Evolutionary conservation across 345 rosid species (phyloP), one percentile per base, ranked within the genome.

Genomic region (Aethionema arabicum): DNA sequence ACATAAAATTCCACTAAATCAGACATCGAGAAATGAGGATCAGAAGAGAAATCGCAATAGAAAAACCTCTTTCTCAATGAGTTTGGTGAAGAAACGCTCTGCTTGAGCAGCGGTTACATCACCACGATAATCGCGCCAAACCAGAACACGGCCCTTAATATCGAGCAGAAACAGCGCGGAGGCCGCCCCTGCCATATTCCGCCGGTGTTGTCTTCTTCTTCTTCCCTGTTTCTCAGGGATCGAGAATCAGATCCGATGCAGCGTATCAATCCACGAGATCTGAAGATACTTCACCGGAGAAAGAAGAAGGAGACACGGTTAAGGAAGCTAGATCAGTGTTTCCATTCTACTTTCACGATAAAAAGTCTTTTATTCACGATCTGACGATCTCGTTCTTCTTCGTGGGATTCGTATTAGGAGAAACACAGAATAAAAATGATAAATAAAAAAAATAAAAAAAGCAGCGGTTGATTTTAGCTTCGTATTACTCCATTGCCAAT

Each of bases 51-150:
- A 37, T 37, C 35, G 46, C 15, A 35, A 21, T 21, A 39, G 33
- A 35, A 8, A 43, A 45, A 82, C 95, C 91, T 87, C 88, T 79
- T 82, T 87, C 77, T 87, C 95, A 74, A 84, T 81, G 69, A 84
- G 80, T 72, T 84, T 87, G 75, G 90, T 79, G 82, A 87, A 84
- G 85, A 87, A 87, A 58, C 88, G 90, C 66, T 87, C 95, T 33
- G 90, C 95, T 65, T 87, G 88, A 49, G 78, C 59, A 59, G 86
- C 74, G 29, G 95, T 74, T 57, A 87, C 95, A 43, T 87, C 90
- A 32, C 95, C 95, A 37, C 95, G 88, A 61, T 87, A 87, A 68
- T 87, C 95, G n/a, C 95, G 90, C 95, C 95, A 87, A 13, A 87
- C 81, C 12, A 87, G 74, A 44, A 87, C 87, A 35, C 87, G 87